phyloP scores from a whole-genome alignment of 495 filamentous ascomycete genomes.

The Talaromyces ruber region DNA sequence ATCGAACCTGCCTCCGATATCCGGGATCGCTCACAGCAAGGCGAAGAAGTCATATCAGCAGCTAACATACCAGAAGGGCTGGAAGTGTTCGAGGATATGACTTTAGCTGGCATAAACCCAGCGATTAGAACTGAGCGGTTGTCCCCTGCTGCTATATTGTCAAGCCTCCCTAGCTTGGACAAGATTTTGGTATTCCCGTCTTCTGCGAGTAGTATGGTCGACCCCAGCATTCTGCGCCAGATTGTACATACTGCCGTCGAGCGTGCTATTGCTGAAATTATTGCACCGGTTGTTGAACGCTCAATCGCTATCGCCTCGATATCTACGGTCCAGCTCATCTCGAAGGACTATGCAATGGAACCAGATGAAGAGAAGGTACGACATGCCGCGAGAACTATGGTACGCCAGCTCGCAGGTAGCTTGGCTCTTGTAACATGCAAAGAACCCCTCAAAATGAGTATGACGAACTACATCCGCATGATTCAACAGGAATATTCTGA shows the following conservation, averaged over 20 bases:
- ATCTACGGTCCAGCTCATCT: conserved; percentile 84
- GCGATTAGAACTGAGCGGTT: conserved; percentile 61
- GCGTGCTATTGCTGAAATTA: conserved; percentile 86
- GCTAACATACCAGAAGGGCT: conserved; percentile 55
- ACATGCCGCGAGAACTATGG: conserved; percentile 80
- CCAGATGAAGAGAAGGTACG: conserved; percentile 79
- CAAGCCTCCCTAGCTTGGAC: conserved; percentile 71
- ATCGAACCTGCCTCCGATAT: conserved; percentile 80
- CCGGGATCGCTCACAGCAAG: conserved; percentile 52
- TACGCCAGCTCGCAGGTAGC: conserved; percentile 83
- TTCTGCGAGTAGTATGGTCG: conserved; percentile 63
- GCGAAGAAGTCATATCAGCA: conserved; percentile 51
- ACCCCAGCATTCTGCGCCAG: conserved; percentile 60
- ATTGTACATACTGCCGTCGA: conserved; percentile 79
- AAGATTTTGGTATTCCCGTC: conserved; percentile 65
- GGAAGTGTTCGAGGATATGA: conserved; percentile 70
- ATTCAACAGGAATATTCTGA: conserved; percentile 58
- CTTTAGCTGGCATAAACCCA: conserved; percentile 61
- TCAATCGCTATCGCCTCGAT: conserved; percentile 97
- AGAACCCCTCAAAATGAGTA: conserved; percentile 90
- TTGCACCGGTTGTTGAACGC: conserved; percentile 90
- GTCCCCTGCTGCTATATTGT: conserved; percentile 62
- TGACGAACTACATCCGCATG: conserved; percentile 91
- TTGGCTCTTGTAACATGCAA: conserved; percentile 96
- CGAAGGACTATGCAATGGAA: conserved; percentile 93